Base-by-base conservation (phyloP, 805 yeast genomes). In the Candida tallmaniae region DNA sequence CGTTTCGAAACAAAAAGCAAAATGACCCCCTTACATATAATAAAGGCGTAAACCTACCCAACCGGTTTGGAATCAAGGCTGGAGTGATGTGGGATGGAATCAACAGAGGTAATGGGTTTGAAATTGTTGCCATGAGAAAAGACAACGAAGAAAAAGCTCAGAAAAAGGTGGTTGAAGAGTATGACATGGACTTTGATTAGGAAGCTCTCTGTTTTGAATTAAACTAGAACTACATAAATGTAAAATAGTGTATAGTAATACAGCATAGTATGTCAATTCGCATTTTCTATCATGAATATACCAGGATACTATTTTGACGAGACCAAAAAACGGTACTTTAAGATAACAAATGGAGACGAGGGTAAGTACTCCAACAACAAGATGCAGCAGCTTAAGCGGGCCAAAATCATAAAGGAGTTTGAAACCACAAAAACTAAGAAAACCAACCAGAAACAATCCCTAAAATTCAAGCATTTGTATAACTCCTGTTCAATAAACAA, bases 11-110 rank as follows among this genome's bases (percentile, higher is more conserved):
- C 12, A 35, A 24, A 22, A 12, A 8, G 4, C 11, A 16, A 15
- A 18, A 21, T 12, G 18, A 19, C 10, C 19, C 17, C 4, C 16
- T 29, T 6, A 26, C 13, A 13, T 35, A 35, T 20, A 35, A 20
- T 5, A 48, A 59, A 19, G 80, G 80, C 0, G 43, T 67, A 0
- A 74, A 58, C 35, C 77, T 85, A 0, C 74, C 74, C 14, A 89
- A 89, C 51, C 62, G 97, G 38, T 89, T 85, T 56, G 72, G 72
- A 2, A 78, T 89, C 10, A 58, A 62, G 4, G 95, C 96, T 0
- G 96, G 97, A 0, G 65, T 67, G 44, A 65, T 85, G 38, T 89
- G 97, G 97, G 65, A 60, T 56, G 97, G 97, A 0, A 79, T 89
- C 2, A 89, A 86, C 57, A 62, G 97, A 39, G 78, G 94, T 0